Evolutionary conservation across 352 stramenopile genomes (phyloP).

Genomic region (Pythium sukuiense): DNA sequence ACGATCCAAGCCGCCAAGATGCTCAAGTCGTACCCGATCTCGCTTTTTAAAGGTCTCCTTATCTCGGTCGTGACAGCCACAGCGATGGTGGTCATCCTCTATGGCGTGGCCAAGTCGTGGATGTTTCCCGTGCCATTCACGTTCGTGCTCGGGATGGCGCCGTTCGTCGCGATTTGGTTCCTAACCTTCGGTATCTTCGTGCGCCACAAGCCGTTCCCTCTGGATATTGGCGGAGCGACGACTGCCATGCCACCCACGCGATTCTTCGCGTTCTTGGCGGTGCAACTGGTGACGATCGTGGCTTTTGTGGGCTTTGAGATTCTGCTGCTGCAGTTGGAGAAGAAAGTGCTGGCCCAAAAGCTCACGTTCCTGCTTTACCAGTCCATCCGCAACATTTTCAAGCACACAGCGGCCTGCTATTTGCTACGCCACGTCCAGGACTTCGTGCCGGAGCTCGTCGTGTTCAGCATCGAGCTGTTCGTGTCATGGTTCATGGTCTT

Average conservation of each 20-base stretch:
- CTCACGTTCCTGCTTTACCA: slow-evolving; percentile 22
- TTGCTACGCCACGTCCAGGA: slow-evolving; percentile 14
- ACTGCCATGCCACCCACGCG: slow-evolving; percentile 20
- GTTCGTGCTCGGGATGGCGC: slow-evolving; percentile 26
- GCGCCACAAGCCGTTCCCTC: slow-evolving; percentile 26
- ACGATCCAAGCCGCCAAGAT: slow-evolving; percentile 9
- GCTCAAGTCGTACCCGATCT: slow-evolving; percentile 8
- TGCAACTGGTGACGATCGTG: slow-evolving; percentile 31
- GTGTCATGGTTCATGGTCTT: slow-evolving; percentile 16
- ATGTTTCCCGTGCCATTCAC: slow-evolving; percentile 23
- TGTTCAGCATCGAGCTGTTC: slow-evolving; percentile 18
- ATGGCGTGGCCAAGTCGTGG: slow-evolving; percentile 20
- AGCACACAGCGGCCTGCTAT: slow-evolving; percentile 13
- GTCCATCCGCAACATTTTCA: slow-evolving; percentile 39
- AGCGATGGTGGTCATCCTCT: slow-evolving; percentile 16
- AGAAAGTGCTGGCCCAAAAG: slow-evolving; percentile 33
- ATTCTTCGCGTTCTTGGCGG: slow-evolving; percentile 24
- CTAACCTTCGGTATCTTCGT: slow-evolving; percentile 23
- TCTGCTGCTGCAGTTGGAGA: slow-evolving; percentile 11
- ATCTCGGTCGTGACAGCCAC: slow-evolving; percentile 5
- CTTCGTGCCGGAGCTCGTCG: slow-evolving; percentile 15
- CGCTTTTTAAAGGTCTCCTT: neutral
- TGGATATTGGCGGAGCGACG: slow-evolving; percentile 2
- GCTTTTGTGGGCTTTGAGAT: slow-evolving; percentile 37
- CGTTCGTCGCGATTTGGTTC: slow-evolving; percentile 28